These are phyloP conservation scores for Rhodotorula paludigena DNA, from an alignment of 768 basidiomycete genomes.

Conservation along the genomic window DNA sequence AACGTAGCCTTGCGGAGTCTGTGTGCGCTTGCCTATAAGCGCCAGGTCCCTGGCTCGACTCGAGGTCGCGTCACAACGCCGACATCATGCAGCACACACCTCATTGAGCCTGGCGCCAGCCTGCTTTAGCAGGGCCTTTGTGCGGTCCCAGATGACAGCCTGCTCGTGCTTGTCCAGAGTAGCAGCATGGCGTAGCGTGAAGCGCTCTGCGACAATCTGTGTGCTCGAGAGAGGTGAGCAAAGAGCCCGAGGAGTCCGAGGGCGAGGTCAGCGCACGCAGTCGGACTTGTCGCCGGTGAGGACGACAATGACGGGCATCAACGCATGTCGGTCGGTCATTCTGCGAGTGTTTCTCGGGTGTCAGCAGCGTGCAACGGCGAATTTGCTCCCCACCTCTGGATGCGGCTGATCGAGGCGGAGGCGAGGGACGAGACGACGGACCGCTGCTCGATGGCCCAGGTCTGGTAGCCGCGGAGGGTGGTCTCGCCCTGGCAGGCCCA, in stretches of 20 bases:
- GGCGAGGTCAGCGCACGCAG: background rate
- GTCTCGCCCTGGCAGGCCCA: background rate
- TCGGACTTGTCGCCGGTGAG: conserved; percentile 14
- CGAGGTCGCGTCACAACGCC: background rate
- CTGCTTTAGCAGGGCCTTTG: background rate
- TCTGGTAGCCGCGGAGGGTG: background rate
- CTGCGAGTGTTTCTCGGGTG: background rate
- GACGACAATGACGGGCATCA: conserved; percentile 8
- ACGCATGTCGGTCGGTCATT: background rate
- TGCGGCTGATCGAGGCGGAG: background rate
- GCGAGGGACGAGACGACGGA: background rate
- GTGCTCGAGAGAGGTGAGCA: background rate
- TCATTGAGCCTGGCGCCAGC: background rate
- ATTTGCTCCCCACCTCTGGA: background rate
- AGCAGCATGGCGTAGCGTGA: background rate
- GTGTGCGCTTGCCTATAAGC: too few species aligned
- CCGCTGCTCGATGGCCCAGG: conserved; percentile 9
- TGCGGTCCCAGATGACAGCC: background rate
- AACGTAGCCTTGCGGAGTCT: background rate
- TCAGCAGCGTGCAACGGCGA: background rate
- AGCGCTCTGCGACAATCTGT: background rate
- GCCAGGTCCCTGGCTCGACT: background rate
- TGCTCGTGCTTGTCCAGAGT: background rate
- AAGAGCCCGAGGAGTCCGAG: background rate
- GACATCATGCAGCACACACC: background rate